A percentile compares a stretch with the other conserved stretches of the same genome.
Conservation (phyloP, 2,329 filamentous ascomycete species). For the Sporothrix brunneoviolacea region DNA sequence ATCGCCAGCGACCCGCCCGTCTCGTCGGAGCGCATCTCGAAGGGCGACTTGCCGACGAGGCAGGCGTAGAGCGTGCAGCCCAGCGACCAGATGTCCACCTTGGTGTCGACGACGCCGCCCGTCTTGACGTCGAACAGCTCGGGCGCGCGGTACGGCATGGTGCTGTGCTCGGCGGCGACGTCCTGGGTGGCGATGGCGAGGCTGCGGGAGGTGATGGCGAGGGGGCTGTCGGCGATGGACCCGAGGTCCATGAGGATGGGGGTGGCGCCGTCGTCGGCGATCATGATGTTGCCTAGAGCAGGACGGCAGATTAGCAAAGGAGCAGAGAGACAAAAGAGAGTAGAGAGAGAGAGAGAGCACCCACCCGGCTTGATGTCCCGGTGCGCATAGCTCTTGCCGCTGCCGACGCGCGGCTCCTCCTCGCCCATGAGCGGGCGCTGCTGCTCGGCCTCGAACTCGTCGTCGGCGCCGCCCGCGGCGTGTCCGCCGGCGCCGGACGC, state of each 20-base stretch:
- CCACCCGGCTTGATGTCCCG: constrained; percentile 93
- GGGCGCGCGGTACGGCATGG: constrained; percentile 96
- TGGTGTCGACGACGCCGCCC: constrained; percentile 83
- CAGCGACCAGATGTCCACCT: constrained; percentile 95
- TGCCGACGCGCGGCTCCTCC: constrained; percentile 60
- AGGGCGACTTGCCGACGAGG: constrained; percentile 91
- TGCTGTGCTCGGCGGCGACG: constrained; percentile 89
- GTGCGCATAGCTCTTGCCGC: constrained; percentile 80
- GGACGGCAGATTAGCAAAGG: not conserved
- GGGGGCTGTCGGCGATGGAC: constrained; percentile 79
- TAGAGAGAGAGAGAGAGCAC: constrained; percentile 20
- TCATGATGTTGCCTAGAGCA: constrained; percentile 83
- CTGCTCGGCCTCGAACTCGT: constrained; percentile 58
- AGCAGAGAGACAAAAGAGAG: not conserved
- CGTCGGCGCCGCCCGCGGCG: constrained; percentile 48
- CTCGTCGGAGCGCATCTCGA: constrained; percentile 92
- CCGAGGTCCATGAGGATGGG: constrained; percentile 98
- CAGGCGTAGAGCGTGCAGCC: constrained; percentile 98
- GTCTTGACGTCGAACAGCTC: constrained; percentile 98
- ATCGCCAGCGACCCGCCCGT: constrained; percentile 90
- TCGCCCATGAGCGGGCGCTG: constrained; percentile 77
- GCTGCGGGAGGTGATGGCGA: constrained; percentile 82
- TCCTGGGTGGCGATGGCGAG: constrained; percentile 90
- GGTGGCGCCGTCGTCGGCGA: constrained; percentile 77
- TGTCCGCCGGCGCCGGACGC: constrained; percentile 24